phyloP scores from a whole-genome alignment of 768 basidiomycete genomes.

The Rhodotorula graminis region DNA sequence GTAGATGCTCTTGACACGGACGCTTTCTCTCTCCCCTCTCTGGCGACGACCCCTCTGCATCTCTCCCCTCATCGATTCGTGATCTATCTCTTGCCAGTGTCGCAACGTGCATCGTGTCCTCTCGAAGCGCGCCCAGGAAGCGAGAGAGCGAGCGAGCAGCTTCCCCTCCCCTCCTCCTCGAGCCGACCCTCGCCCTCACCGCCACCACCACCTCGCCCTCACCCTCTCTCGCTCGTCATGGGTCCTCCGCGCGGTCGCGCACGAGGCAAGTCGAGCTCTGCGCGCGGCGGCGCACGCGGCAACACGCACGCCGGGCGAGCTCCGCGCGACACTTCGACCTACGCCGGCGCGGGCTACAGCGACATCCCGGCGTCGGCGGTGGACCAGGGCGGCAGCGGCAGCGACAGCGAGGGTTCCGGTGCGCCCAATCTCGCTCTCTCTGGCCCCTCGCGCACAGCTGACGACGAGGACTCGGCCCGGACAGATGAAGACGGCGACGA shows the following conservation, averaged over 20 bases:
- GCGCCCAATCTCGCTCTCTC: neutral
- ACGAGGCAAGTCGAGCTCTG: neutral
- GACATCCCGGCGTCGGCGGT: slow-evolving; percentile 28
- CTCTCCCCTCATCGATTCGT: too few species aligned
- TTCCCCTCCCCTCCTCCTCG: too few species aligned
- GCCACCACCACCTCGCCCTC: neutral
- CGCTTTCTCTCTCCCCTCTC: neutral
- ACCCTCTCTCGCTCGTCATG: neutral
- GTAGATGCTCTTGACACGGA: neutral
- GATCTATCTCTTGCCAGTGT: too few species aligned
- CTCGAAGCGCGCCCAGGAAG: neutral
- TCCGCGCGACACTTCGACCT: slow-evolving; percentile 9
- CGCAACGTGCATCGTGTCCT: too few species aligned
- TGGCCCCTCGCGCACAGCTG: neutral
- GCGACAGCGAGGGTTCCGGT: neutral
- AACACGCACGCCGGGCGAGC: neutral
- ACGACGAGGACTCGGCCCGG: too few species aligned
- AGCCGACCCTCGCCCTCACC: neutral
- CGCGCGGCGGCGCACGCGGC: neutral
- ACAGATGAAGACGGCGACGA: neutral
- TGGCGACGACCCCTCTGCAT: too few species aligned
- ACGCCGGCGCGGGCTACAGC: slow-evolving; percentile 14
- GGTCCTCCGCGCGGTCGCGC: slow-evolving; percentile 8
- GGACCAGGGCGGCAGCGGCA: slow-evolving; percentile 9
- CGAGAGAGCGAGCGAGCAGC: neutral